Conservation (phyloP, 805 yeast genomes). For the Candida sanyiensis region DNA sequence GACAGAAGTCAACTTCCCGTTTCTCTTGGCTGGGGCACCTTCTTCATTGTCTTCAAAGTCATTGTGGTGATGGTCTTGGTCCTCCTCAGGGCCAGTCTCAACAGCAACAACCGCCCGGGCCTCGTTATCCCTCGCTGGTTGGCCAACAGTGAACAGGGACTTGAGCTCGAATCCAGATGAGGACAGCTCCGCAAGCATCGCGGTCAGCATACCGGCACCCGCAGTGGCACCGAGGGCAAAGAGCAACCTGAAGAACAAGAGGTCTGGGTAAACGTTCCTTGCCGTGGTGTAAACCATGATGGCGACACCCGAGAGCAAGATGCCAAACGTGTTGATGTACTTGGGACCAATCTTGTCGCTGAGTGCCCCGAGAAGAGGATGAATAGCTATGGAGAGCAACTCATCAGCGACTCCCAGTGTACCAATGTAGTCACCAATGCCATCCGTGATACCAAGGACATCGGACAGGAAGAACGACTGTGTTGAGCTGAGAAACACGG, state of each 20-base stretch:
- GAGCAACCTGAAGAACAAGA: slow-evolving; percentile 44
- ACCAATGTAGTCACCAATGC: slow-evolving; percentile 42
- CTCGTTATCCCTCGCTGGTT: slow-evolving; percentile 7
- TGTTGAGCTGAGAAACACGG: slow-evolving; percentile 38
- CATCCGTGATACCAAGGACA: slow-evolving; percentile 27
- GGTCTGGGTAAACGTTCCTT: slow-evolving; percentile 40
- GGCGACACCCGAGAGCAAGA: slow-evolving; percentile 41
- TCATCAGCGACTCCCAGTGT: slow-evolving; percentile 55
- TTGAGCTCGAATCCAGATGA: slow-evolving; percentile 36
- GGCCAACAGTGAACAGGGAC: slow-evolving; percentile 17
- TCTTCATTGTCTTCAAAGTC: slow-evolving; percentile 8
- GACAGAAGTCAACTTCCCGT: slow-evolving; percentile 54
- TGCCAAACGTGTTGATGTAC: slow-evolving; percentile 43
- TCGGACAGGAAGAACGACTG: slow-evolving; percentile 40
- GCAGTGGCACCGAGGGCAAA: slow-evolving; percentile 58
- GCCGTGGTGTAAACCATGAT: slow-evolving; percentile 46
- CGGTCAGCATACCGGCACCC: slow-evolving; percentile 54
- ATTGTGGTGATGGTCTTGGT: slow-evolving; percentile 8
- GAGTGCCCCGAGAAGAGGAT: slow-evolving; percentile 60
- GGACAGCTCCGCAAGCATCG: slow-evolving; percentile 50
- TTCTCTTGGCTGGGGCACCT: slow-evolving; percentile 25
- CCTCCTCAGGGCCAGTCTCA: slow-evolving; percentile 1
- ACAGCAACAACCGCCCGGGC: not conserved
- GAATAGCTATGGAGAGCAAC: slow-evolving; percentile 41
- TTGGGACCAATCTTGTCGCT: slow-evolving; percentile 61